Evolutionary conservation across 306 rosid species (phyloP).

Genomic region (Prunus armeniaca): DNA sequence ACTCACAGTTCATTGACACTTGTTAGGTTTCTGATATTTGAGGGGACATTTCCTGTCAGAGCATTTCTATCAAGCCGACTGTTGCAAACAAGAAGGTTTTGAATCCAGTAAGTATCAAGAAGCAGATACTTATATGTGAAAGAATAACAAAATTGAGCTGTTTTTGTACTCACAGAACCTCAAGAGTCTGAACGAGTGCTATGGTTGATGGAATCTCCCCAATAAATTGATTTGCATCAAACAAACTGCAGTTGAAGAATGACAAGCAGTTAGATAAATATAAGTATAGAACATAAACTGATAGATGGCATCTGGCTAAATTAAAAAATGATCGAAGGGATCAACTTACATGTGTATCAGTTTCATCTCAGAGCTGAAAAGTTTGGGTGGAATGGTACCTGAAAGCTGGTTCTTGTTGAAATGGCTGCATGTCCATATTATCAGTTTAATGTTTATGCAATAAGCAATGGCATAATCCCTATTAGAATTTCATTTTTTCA

Average conservation of each 20-base stretch:
- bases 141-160: constrained; percentile 16
- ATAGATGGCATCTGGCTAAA: background rate
- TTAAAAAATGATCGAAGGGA: background rate
- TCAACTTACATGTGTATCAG: constrained; percentile 82
- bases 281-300: background rate
- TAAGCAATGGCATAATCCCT: background rate
- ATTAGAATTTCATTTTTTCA: background rate
- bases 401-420: constrained; percentile 87
- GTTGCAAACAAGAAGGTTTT: constrained; percentile 32
- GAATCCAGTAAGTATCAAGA: constrained; percentile 7
- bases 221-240: constrained; percentile 64
- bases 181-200: constrained; percentile 70
- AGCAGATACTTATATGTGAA: background rate
- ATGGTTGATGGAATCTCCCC: constrained; percentile 71
- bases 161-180: constrained; percentile 83
- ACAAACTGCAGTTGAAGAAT: constrained; percentile 49
- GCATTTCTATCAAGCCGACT: constrained; percentile 93
- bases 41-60: constrained; percentile 61
- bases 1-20: constrained; percentile 74
- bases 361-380: constrained; percentile 69
- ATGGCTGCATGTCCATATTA: constrained; percentile 64
- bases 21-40: constrained; percentile 64
- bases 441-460: background rate
- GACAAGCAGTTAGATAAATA: constrained; percentile 8
- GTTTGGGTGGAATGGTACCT: constrained; percentile 60